Evolutionary conservation across 2,329 filamentous ascomycete genomes (phyloP), one percentile per base, ranked within the genome.

Genomic region (Stemphylium lycopersici): DNA sequence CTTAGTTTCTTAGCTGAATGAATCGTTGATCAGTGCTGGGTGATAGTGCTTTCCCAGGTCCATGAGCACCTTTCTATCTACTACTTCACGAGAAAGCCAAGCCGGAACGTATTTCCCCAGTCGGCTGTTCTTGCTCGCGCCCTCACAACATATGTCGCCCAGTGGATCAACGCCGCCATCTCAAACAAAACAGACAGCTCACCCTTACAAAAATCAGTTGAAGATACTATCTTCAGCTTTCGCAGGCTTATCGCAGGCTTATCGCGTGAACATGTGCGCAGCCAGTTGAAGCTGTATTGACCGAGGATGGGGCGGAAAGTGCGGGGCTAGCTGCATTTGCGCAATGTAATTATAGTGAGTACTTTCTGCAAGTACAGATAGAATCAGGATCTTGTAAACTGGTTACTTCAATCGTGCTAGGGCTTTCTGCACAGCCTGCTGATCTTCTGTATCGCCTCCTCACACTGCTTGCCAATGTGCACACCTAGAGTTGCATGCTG

Each of bases 261-360:
- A 40, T 40, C 42, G 18, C 39, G 36, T 36, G 12, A 46, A 40
- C 26, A 29, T 26, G 22, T 13, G 24, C 31, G 15, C 22, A 24
- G 34, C 48, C 42, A 39, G 20, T 46, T 47, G 41, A 40, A 52
- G 48, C 26, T 52, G 42, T 29, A 24, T 40, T 33, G 36, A 29
- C 42, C 48, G 48, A 40, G 26, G 18, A 52, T 47, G 41, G 48
- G 41, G 48, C 48, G 36, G 41, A 34, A 52, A 47, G 41, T 52
- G 48, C 26, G 29, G 42, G 42, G 34, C 16, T 34, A 22, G 20
- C 36, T 32, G 18, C n/a, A 37, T 29, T 10, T 26, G 8, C 13
- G 32, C 18, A n/a, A 34, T 52, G 26, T 33, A 52, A 46, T 47
- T 29, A 22, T 47, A 47, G 26, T 18, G 20, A 52, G 29, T 29